Percentiles rank a stretch among this genome's conserved stretches.
These are phyloP conservation scores for Talaromyces rugulosus DNA, from an alignment of 2,329 filamentous ascomycete species.

Conservation along the genomic window DNA sequence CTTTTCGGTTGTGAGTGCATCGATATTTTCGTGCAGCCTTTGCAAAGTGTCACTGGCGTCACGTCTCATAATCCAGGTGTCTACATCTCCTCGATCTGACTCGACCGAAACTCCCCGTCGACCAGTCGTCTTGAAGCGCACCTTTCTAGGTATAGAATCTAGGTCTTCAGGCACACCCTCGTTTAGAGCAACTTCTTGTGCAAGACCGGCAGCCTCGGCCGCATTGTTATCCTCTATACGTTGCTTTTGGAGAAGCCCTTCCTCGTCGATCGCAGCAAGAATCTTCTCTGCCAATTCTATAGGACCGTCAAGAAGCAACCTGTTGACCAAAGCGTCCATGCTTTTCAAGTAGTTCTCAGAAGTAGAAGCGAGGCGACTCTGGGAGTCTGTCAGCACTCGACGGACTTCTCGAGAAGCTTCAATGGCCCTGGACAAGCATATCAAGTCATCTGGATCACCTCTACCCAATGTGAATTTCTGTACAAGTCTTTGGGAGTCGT, in stretches of 20 bases:
- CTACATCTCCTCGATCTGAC: conserved; percentile 38
- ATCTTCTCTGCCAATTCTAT: conserved; percentile 67
- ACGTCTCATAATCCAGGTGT: conserved; percentile 61
- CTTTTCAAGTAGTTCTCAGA: conserved; percentile 27
- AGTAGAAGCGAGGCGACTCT: conserved; percentile 15
- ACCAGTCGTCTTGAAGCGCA: conserved; percentile 25
- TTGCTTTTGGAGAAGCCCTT: conserved; percentile 78
- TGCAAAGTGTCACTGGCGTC: conserved; percentile 63
- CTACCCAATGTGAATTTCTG: conserved; percentile 92
- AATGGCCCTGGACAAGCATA: conserved; percentile 79
- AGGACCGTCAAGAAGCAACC: conserved; percentile 57
- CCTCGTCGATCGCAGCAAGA: conserved; percentile 79
- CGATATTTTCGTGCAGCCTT: conserved; percentile 65
- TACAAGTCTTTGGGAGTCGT: conserved; percentile 83
- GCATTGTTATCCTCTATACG: conserved; percentile 69
- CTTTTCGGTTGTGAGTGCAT: conserved; percentile 58
- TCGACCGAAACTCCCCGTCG: conserved; percentile 25
- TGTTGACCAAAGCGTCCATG: conserved; percentile 27
- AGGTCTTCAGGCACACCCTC: conserved; percentile 60
- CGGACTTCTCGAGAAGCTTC: conserved; percentile 64
- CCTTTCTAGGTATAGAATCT: conserved; percentile 52
- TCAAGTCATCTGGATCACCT: conserved; percentile 86
- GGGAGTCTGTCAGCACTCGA: conserved; percentile 24
- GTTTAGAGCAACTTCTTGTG: conserved; percentile 64
- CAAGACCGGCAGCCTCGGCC: conserved; percentile 66